Conservation (phyloP, 2,329 filamentous ascomycete genomes). For the Didymella glomerata region DNA sequence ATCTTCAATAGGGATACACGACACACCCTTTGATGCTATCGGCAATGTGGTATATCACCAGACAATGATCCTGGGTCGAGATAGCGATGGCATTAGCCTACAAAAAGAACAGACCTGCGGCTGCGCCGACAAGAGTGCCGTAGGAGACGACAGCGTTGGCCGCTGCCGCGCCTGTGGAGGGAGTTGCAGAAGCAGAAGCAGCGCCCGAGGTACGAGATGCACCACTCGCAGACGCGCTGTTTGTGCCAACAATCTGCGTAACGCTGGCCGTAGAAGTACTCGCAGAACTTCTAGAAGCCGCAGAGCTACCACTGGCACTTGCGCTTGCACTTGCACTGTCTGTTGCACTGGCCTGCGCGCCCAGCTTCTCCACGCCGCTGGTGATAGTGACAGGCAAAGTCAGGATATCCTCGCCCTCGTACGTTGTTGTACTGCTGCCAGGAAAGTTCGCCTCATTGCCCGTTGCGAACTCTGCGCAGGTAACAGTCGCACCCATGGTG, state of each 20-base stretch:
- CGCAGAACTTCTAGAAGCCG: slow-evolving; percentile 10
- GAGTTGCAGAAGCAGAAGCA: slow-evolving; percentile 9
- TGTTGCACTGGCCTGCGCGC: slow-evolving; percentile 13
- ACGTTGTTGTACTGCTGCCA: slow-evolving; percentile 32
- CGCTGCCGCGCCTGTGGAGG: slow-evolving; percentile 21
- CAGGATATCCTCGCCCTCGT: slow-evolving; percentile 16
- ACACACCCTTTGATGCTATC: not conserved
- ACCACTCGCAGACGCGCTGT: slow-evolving; percentile 9
- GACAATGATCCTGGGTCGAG: not conserved
- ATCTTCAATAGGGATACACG: not conserved
- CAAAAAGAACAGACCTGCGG: slow-evolving; percentile 9
- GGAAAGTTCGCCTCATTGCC: slow-evolving; percentile 39
- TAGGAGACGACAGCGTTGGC: slow-evolving; percentile 12
- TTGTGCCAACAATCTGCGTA: slow-evolving; percentile 6
- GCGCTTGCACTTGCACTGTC: slow-evolving; percentile 2
- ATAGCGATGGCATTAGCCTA: not conserved
- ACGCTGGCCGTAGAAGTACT: slow-evolving; percentile 12
- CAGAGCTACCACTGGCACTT: slow-evolving; percentile 10
- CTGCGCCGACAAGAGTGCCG: slow-evolving; percentile 19
- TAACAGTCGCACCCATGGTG: slow-evolving; percentile 20
- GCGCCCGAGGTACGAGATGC: not conserved
- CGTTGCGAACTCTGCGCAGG: slow-evolving; percentile 34
- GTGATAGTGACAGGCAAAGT: slow-evolving; percentile 24
- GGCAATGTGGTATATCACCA: not conserved
- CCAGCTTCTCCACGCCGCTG: slow-evolving; percentile 30